Conservation (phyloP, 164 flowering plant species). For the Vitis rotundifolia region DNA sequence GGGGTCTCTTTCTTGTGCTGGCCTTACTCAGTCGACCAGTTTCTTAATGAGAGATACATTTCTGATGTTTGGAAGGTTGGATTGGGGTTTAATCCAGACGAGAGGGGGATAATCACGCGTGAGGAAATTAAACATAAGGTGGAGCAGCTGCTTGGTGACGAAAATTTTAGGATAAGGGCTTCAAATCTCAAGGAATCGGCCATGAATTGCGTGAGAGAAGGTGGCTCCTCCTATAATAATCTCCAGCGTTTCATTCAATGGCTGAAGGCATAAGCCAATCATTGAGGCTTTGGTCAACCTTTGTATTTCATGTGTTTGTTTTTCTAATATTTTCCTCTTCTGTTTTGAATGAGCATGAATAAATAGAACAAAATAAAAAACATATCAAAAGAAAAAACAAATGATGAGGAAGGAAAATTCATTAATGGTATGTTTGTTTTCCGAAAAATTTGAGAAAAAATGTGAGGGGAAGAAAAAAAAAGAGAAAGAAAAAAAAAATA, state of each 20-base stretch:
- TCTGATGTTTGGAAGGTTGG: slow-evolving; percentile 2
- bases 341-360: too few species aligned
- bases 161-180: not conserved
- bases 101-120: not conserved
- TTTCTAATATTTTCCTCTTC: too few species aligned
- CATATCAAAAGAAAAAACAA: too few species aligned
- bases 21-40: slow-evolving; percentile 22
- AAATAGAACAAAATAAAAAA: too few species aligned
- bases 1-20: slow-evolving; percentile 20
- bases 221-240: not conserved
- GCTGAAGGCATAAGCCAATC: not conserved
- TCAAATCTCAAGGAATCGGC: slow-evolving; percentile 1
- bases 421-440: too few species aligned
- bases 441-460: too few species aligned
- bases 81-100: not conserved
- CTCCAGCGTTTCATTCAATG: slow-evolving; percentile 1
- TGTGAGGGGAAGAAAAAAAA: too few species aligned
- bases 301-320: too few species aligned
- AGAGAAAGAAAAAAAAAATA: too few species aligned
- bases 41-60: slow-evolving; percentile 7
- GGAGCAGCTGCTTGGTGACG: slow-evolving; percentile 1
- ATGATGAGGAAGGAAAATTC: too few species aligned
- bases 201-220: not conserved
- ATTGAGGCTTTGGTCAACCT: not conserved
- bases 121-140: slow-evolving; percentile 4